Conservation (phyloP, 73 alveolate genomes). For the Uronychia setigera region DNA sequence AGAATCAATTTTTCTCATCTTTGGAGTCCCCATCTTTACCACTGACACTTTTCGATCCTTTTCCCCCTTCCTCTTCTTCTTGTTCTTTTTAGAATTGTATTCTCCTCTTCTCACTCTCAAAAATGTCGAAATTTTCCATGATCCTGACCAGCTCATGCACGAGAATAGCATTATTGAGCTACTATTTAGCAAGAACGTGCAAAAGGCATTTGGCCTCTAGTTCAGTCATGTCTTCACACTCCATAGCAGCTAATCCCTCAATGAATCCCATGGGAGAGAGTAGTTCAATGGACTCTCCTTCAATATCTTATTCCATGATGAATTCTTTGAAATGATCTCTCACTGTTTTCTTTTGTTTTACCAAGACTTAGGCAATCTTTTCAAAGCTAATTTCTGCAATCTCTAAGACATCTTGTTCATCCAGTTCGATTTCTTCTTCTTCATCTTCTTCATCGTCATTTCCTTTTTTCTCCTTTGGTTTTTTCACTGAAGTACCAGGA, state of each 20-base stretch:
- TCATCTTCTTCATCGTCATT: conserved; percentile 10
- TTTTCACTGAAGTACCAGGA: background rate
- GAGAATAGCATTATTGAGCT: conserved; percentile 37
- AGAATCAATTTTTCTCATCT: background rate
- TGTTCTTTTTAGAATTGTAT: background rate
- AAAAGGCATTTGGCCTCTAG: conserved; percentile 45
- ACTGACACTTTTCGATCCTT: background rate
- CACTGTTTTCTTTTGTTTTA: conserved; percentile 13
- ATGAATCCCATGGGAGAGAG: conserved; percentile 52
- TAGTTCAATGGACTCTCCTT: conserved; percentile 33
- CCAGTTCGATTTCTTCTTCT: conserved; percentile 36
- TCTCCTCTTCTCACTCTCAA: conserved; percentile 18
- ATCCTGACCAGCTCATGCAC: conserved; percentile 37
- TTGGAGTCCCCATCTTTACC: conserved; percentile 12
- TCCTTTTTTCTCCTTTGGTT: background rate
- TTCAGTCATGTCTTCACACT: conserved; percentile 25
- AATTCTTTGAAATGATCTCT: conserved; percentile 20
- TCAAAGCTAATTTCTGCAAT: conserved; percentile 48
- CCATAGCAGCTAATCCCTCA: conserved; percentile 37
- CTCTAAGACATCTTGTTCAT: conserved; percentile 45
- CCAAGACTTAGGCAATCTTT: conserved; percentile 28
- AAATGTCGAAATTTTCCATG: conserved; percentile 56
- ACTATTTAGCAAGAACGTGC: conserved; percentile 50
- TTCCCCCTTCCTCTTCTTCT: conserved; percentile 5
- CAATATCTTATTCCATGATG: conserved; percentile 35